Conservation (phyloP, 2,329 filamentous ascomycete genomes). For the Akanthomyces lecanii region DNA sequence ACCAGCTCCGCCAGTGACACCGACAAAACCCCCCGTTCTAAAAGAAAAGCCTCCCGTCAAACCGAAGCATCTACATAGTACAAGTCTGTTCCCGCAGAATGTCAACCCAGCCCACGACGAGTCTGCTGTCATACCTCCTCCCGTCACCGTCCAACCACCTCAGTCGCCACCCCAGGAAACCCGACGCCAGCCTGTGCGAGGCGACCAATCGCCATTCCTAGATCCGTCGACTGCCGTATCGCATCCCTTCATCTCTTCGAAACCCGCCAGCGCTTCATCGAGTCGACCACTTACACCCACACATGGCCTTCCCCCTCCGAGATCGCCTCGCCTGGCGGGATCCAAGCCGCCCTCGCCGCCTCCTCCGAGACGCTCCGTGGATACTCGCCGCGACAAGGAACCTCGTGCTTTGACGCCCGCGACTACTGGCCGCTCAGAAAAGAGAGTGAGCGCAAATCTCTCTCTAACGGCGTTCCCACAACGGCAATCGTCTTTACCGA, state of each 20-base stretch:
- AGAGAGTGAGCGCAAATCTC: slow-evolving; percentile 26
- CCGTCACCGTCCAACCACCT: slow-evolving; percentile 66
- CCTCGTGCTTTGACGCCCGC: slow-evolving; percentile 15
- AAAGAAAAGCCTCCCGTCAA: slow-evolving; percentile 37
- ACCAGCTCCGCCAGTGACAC: slow-evolving; percentile 28
- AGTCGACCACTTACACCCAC: slow-evolving; percentile 52
- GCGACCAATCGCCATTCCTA: slow-evolving; percentile 43
- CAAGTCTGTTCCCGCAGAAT: slow-evolving; percentile 11
- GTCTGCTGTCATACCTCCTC: slow-evolving; percentile 47
- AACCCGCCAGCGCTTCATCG: slow-evolving; percentile 47
- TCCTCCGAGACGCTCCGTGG: slow-evolving; percentile 58
- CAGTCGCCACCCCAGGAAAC: slow-evolving; percentile 59
- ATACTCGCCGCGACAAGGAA: slow-evolving; percentile 49
- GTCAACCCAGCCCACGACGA: slow-evolving; percentile 25
- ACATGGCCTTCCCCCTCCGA: slow-evolving; percentile 31
- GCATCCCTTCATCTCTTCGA: slow-evolving; percentile 40
- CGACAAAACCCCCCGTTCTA: slow-evolving; percentile 30
- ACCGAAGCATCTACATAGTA: slow-evolving; percentile 27
- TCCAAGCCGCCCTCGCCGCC: slow-evolving; percentile 59
- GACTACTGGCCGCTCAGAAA: slow-evolving; percentile 1
- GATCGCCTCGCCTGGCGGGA: slow-evolving; percentile 44
- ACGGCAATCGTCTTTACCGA: slow-evolving; percentile 32
- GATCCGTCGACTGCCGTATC: slow-evolving; percentile 43
- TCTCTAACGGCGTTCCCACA: slow-evolving; percentile 41
- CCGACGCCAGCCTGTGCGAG: slow-evolving; percentile 30